These are phyloP conservation scores for Arabidopsis hybrid DNA, from an alignment of 441 rosid species.

Conservation along the genomic window DNA sequence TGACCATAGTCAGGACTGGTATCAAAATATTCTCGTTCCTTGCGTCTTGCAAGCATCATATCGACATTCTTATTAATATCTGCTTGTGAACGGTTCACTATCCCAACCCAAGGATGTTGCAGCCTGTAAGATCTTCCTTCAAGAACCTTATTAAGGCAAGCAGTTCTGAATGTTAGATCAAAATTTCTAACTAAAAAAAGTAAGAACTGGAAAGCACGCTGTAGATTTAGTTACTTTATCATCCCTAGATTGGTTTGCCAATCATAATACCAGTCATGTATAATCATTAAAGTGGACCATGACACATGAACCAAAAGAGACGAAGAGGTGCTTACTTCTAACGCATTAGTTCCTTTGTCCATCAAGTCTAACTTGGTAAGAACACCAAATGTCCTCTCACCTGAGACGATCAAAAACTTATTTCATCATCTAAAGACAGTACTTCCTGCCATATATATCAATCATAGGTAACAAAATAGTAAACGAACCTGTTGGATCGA, in stretches of 20 bases:
- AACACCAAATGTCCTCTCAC: conserved; percentile 54
- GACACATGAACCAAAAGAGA: neutral
- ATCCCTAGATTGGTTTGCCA: too few relatives aligned
- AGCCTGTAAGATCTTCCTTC: conserved; percentile 94
- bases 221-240: too few relatives aligned
- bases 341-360: conserved; percentile 97
- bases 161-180: neutral
- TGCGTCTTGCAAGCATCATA: conserved; percentile 93
- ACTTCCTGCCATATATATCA: neutral
- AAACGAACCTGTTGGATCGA: conserved; percentile 79
- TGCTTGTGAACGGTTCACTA: conserved; percentile 98
- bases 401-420: conserved; percentile 44
- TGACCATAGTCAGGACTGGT: conserved; percentile 97
- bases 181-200: neutral
- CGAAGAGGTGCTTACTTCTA: conserved; percentile 50
- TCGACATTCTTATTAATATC: conserved; percentile 93
- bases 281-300: neutral
- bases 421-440: neutral
- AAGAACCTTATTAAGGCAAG: conserved; percentile 63
- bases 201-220: neutral
- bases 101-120: conserved; percentile 98
- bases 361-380: conserved; percentile 89
- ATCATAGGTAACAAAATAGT: conserved; percentile 13
- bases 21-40: conserved; percentile 92
- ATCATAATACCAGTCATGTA: neutral